Base-by-base conservation (phyloP, 176 grass and related monocot genomes). In the Phoenix roebelenii region DNA sequence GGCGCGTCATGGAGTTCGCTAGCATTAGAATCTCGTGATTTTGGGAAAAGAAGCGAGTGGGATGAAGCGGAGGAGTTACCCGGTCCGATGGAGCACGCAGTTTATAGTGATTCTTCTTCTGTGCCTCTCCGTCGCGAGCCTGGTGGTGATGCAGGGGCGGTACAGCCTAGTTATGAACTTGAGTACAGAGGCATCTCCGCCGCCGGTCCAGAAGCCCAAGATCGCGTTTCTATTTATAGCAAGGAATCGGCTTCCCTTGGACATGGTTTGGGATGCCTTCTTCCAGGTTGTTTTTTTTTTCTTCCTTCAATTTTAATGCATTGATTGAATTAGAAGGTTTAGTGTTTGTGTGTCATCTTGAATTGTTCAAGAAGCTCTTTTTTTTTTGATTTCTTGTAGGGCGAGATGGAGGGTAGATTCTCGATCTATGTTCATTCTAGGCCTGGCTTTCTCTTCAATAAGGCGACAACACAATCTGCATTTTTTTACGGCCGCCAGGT, bases 201-300 rank as follows among this genome's bases (percentile, higher is more conserved):
- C 52, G 30, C 48, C 35, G 4, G 63, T 59, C 49, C 58, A 65
- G 55, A 92, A 83, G 66, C 23, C 81, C 16, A 83, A 79, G 70
- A 68, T 98, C 22, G 84, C 88, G 14, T 98, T 98, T 72, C 81
- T 98, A 49, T 98, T 98, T 69, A 92, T 98, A 50, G 84, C 93
- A 49, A 76, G 93, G 73, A 98, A 98, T 70, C 84, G 93, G 58
- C 84, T 92, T 76, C 81, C 93, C 39, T 75, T 98, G 58, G 93
- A 98, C 28, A 73, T 92, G 72, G 68, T 98, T 66, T 98, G 93
- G 93, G 80, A 98, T 68, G 81, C 75, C 10, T 98, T 98, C 74
- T 98, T 98, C 76, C 70, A 78, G 18, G 93, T 98, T 60, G n/a
- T 22, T 39, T 0, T 15, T 44, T 16, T 7, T 20, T 20, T 3